These are phyloP conservation scores for Trypanosomatidae sp. DNA, from an alignment of 208 protist genomes.

Conservation along the genomic window DNA sequence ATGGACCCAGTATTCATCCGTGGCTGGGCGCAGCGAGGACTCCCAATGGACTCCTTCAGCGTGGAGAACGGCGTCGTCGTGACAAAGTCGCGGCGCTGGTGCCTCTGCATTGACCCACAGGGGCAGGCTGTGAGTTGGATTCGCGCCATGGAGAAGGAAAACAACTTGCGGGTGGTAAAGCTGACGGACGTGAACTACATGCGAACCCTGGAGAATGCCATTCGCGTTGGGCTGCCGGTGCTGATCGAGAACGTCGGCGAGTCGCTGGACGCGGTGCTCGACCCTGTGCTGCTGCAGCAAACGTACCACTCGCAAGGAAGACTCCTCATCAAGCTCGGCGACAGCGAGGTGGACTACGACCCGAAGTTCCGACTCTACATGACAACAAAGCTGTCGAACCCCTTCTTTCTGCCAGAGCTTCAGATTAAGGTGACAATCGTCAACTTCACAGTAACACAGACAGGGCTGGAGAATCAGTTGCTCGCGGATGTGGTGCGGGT, in stretches of 20 bases:
- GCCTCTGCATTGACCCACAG: constrained; percentile 95
- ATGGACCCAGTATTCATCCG: constrained; percentile 92
- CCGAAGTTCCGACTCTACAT: constrained; percentile 96
- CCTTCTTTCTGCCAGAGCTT: constrained; percentile 95
- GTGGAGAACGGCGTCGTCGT: constrained; percentile 93
- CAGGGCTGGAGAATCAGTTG: constrained; percentile 93
- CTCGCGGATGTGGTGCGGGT: constrained; percentile 92
- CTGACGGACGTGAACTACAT: constrained; percentile 92
- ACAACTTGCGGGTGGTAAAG: constrained; percentile 93
- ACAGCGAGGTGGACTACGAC: constrained; percentile 95
- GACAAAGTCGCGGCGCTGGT: constrained; percentile 91
- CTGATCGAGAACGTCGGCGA: constrained; percentile 97
- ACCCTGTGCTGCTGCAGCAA: constrained; percentile 95
- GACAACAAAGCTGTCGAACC: constrained; percentile 95
- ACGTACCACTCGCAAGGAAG: constrained; percentile 91
- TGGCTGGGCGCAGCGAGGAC: constrained; percentile 93
- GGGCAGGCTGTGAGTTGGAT: constrained; percentile 97
- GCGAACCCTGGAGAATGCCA: constrained; percentile 93
- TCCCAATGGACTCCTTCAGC: constrained; percentile 94
- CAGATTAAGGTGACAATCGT: constrained; percentile 94
- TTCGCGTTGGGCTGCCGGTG: constrained; percentile 95
- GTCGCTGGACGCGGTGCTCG: constrained; percentile 95
- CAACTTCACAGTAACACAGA: constrained; percentile 95
- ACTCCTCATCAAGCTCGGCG: constrained; percentile 93
- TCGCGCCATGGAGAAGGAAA: constrained; percentile 91